phyloP scores from a whole-genome alignment of 129 eudicot genomes.

The Erigeron canadensis region DNA sequence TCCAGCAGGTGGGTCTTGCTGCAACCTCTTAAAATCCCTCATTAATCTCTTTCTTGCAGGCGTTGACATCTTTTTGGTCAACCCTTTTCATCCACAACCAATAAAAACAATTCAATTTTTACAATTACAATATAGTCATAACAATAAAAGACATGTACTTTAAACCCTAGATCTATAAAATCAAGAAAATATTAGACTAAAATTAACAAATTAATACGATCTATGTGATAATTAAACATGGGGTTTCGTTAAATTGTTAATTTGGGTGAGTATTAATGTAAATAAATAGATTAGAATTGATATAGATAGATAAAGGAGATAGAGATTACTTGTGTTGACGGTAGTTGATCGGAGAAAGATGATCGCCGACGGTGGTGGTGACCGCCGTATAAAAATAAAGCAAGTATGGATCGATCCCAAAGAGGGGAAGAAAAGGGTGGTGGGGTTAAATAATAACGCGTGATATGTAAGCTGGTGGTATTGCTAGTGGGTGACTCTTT shows the following conservation, averaged over 20 bases:
- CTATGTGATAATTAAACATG: neutral
- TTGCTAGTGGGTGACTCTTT: neutral
- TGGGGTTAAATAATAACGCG: constrained; percentile 24
- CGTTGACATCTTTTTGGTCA: constrained; percentile 58
- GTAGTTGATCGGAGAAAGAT: constrained; percentile 23
- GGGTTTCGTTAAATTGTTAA: constrained; percentile 10
- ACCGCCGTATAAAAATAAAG: too few species aligned
- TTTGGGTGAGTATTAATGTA: neutral
- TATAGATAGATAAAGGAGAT: neutral
- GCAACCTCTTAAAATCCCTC: constrained; percentile 88
- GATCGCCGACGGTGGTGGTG: constrained; percentile 29
- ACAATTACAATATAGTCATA: neutral
- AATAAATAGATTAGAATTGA: constrained; percentile 9
- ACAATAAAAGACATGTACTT: neutral
- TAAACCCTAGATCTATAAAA: constrained; percentile 39
- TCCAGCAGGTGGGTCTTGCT: constrained; percentile 91
- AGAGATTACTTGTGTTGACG: constrained; percentile 22
- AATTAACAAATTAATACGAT: constrained; percentile 7
- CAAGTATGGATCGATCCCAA: constrained; percentile 19
- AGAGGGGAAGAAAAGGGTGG: constrained; percentile 11
- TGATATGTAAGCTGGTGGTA: constrained; percentile 35
- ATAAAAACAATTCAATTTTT: neutral
- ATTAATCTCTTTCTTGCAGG: constrained; percentile 86
- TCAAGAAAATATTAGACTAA: neutral
- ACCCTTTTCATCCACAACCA: constrained; percentile 28